A percentile compares a stretch with the other conserved stretches of the same genome.
Conservation (phyloP, 169 alveolate genomes). For the Eimeria sp. region DNA sequence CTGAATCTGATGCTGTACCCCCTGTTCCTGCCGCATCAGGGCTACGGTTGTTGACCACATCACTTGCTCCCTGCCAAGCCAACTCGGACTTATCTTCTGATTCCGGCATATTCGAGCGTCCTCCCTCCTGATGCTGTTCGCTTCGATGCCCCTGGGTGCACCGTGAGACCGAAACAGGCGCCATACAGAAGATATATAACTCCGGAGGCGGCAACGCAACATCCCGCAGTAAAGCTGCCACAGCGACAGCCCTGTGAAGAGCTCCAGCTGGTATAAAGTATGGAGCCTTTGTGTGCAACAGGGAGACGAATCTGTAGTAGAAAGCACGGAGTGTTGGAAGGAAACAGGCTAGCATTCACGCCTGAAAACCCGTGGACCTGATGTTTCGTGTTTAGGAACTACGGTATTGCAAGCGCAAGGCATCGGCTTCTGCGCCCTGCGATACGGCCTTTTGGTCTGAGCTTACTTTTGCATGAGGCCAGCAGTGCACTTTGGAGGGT, state of each 20-base stretch:
- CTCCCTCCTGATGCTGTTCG: slow-evolving; percentile 26
- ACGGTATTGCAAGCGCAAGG: neutral
- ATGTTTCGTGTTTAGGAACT: neutral
- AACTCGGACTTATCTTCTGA: neutral
- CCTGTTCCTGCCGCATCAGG: neutral
- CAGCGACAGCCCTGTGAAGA: slow-evolving; percentile 64
- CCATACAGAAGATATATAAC: slow-evolving; percentile 38
- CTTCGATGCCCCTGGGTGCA: neutral
- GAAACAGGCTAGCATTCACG: neutral
- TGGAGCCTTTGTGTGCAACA: slow-evolving; percentile 36
- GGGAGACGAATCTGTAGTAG: slow-evolving; percentile 2
- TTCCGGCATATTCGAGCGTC: neutral
- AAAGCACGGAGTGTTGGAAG: neutral
- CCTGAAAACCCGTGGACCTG: neutral
- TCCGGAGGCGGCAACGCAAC: slow-evolving; percentile 44
- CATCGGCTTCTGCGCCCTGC: neutral
- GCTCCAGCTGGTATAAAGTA: slow-evolving; percentile 60
- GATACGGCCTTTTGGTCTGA: neutral
- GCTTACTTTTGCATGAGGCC: slow-evolving; percentile 30
- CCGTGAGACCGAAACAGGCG: slow-evolving; percentile 37
- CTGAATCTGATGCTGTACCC: neutral
- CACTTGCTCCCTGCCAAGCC: neutral
- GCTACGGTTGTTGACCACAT: neutral
- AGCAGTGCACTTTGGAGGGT: neutral
- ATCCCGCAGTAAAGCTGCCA: slow-evolving; percentile 49